phyloP scores from a whole-genome alignment of 768 basidiomycete species.

The Mycena maculata region DNA sequence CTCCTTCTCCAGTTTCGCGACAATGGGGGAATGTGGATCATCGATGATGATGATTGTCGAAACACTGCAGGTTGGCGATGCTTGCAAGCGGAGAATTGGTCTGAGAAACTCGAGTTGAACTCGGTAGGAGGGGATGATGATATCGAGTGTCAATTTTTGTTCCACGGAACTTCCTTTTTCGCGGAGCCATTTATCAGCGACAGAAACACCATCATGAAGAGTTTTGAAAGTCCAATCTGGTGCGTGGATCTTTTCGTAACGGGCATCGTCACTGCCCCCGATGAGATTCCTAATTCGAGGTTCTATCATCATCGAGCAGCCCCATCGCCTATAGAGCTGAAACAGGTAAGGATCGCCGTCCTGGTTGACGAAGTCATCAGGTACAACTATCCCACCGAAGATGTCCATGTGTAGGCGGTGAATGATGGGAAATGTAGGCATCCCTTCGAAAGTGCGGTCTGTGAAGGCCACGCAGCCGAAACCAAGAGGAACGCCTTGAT shows the following conservation, averaged over 20 bases:
- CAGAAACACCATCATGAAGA: conserved; percentile 54
- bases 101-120: conserved; percentile 59
- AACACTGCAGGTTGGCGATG: conserved; percentile 54
- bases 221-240: conserved; percentile 61
- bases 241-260: conserved; percentile 60
- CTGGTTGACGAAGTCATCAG: conserved; percentile 66
- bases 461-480: conserved; percentile 71
- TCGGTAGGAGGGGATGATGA: conserved; percentile 68
- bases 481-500: conserved; percentile 51
- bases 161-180: conserved; percentile 14
- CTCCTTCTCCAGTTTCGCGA: conserved; percentile 50
- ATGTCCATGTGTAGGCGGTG: conserved; percentile 68
- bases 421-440: conserved; percentile 72
- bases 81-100: conserved; percentile 55
- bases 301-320: conserved; percentile 58
- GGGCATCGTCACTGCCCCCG: conserved; percentile 58
- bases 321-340: conserved; percentile 71
- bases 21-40: conserved; percentile 56
- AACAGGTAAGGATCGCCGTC: conserved; percentile 69
- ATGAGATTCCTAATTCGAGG: conserved; percentile 56
- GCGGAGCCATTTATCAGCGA: conserved; percentile 39
- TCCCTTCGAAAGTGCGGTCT: conserved; percentile 65
- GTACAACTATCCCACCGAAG: conserved; percentile 62
- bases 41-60: conserved; percentile 73
- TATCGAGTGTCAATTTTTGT: conserved; percentile 61